Base-by-base conservation (phyloP, 2,329 filamentous ascomycete genomes). In the Neofusicoccum cordaticola region DNA sequence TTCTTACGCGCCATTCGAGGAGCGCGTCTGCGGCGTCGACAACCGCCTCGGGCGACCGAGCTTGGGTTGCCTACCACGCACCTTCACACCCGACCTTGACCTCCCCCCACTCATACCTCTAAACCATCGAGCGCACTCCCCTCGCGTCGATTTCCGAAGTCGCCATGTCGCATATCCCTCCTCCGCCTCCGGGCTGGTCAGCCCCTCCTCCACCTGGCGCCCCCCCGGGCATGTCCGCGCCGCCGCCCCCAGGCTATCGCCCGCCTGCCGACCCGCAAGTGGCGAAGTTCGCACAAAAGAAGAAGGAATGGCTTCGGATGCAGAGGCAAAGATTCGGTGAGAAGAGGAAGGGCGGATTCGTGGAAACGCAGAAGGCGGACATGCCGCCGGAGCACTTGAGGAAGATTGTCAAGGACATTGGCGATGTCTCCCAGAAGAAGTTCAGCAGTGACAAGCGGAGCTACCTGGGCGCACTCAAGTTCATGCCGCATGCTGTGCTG, bases 381-480 rank as follows among this genome's bases (percentile, higher is more conserved):
- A 96, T 99, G 92, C 96, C 95, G 0, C 94, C 95, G 0, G 95
- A 98, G 83, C 95, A 99, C 86, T 76, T 99, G 76, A 92, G 96
- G 71, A 99, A 99, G 83, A 97, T 98, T 68, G 94, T 99, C 66
- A 93, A 91, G 78, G 95, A 99, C 78, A 99, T 99, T 75, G 96
- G 96, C 71, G 95, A 99, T 83, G 94, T 99, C 58, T 98, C 94
- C 62, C 96, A 99, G 79, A 98, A 97, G 83, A 98, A 97, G 79
- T 99, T 97, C 83, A 97, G 92, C 70, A 97, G 90, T 74, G 95
- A 99, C 82, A 99, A 99, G 85, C 88, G 95, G 70, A 97, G 93
- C 79, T 99, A 99, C 78, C 85, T 99, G 53, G 96, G 96, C 68
- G 95, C 96, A 39, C 81, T 99, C 68, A 99, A 99, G 81, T 99